phyloP scores from a whole-genome alignment of 257 asterid genomes.

The Anisodus acutangulus region DNA sequence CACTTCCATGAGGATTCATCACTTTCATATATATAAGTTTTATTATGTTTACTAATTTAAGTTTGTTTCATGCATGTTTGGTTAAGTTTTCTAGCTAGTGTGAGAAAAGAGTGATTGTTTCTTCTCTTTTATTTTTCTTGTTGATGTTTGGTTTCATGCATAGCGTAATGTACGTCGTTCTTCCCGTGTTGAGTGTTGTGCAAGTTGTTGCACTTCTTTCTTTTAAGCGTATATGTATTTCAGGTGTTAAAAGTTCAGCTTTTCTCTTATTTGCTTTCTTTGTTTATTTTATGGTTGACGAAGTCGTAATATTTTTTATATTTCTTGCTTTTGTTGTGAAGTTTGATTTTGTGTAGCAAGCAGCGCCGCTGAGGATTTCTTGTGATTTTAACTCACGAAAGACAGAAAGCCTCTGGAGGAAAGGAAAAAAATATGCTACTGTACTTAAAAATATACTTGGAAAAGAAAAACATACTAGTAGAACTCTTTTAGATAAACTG shows the following conservation, averaged over 20 bases:
- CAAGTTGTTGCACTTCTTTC: not conserved
- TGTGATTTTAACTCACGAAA: too few relatives aligned
- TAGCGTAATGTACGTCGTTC: not conserved
- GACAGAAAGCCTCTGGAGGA: too few relatives aligned
- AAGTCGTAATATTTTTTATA: not conserved
- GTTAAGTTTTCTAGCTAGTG: conserved; percentile 5
- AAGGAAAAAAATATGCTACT: too few relatives aligned
- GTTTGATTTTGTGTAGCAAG: not conserved
- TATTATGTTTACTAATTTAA: not conserved
- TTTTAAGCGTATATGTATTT: not conserved
- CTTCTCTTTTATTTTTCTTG: not conserved
- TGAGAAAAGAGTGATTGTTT: not conserved
- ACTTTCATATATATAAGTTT: not conserved
- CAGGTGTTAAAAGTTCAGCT: not conserved
- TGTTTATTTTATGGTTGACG: not conserved
- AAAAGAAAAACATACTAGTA: not conserved
- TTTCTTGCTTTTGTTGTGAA: not conserved
- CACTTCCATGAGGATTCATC: conserved; percentile 40
- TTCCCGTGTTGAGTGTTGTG: not conserved
- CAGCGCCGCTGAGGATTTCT: too few relatives aligned
- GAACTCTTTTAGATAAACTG: not conserved
- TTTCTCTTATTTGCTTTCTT: not conserved
- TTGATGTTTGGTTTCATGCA: conserved; percentile 4
- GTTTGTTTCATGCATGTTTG: conserved; percentile 21
- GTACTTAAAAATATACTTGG: too few relatives aligned